Evolutionary conservation across 176 grass and related monocot genomes (phyloP).

Genomic region (Elymus sibiricus): DNA sequence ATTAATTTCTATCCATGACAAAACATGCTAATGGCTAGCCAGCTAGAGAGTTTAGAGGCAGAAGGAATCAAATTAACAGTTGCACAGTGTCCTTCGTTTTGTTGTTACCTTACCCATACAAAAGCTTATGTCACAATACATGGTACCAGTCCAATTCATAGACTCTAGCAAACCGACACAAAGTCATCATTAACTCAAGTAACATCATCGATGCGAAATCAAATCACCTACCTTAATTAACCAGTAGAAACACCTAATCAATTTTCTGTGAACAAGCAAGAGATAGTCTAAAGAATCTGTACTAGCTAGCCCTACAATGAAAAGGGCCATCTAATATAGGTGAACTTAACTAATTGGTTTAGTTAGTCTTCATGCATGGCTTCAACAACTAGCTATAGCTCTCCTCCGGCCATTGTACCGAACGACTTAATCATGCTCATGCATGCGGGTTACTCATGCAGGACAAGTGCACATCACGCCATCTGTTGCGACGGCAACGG

Average conservation of each 20-base stretch:
- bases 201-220: not conserved
- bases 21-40: not conserved
- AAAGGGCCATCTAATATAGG: constrained; percentile 30
- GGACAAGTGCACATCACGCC: constrained; percentile 47
- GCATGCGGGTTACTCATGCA: constrained; percentile 28
- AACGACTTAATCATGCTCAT: constrained; percentile 41
- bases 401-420: constrained; percentile 19
- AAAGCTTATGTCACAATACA: too few species aligned
- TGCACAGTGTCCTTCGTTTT: not conserved
- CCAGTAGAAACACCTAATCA: not conserved
- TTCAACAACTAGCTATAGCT: not conserved
- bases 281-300: not conserved
- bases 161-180: not conserved
- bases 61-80: not conserved
- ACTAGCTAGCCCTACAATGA: not conserved
- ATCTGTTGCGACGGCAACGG: not conserved
- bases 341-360: not conserved
- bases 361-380: constrained; percentile 11
- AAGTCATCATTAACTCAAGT: too few species aligned
- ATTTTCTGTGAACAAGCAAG: not conserved
- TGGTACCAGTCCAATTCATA: too few species aligned
- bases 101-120: not conserved
- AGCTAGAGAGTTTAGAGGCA: not conserved
- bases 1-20: not conserved
- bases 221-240: not conserved